Base-by-base conservation (phyloP, 176 grass and related monocot genomes). In the Eleusine indica region DNA sequence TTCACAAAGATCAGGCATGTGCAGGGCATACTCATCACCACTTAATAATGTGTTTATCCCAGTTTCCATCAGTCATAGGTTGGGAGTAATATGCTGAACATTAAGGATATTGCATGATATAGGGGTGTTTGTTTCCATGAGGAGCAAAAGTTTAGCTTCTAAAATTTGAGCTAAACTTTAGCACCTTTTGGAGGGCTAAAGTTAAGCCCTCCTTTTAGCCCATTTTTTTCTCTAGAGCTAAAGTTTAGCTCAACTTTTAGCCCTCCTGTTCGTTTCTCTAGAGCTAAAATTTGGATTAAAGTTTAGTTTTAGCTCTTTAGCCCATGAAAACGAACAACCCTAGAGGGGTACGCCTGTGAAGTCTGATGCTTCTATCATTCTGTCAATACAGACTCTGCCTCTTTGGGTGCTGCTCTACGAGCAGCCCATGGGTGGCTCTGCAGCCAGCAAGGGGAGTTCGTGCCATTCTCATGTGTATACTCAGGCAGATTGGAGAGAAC, bases 361-460 rank as follows among this genome's bases (percentile, higher is more conserved):
- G 13, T 67, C 76, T 79, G 41, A 52, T 29, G 32, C 41, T 68
- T 70, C 13, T 8, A 18, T 17, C 11, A 37, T 69, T 62, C 21
- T 14, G 53, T 76, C 11, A 41, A 71, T 68, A 46, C 77, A 94
- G 92, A 94, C 69, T 89, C 89, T 85, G 92, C 92, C 0, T 89
- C 87, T 38, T 56, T 89, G 81, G 92, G 89, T 51, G 92, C 92
- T 79, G 92, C 92, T 66, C 37, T 94, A 5, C 70, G 92, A 54
- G 92, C 92, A 67, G 89, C 89, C 71, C 92, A 91, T 87, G 92
- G 92, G 52, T 94, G 86, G 92, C 21, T 89, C 7, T 94, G 87
- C 78, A 85, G 87, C 22, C 70, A 67, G 38, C 77, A 83, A 63
- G 80, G 82, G 8, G 9, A 75, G 16, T 94, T 94, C 0, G 40